phyloP scores from a whole-genome alignment of 2,329 filamentous ascomycete genomes.

The Fusarium protoensiforme region DNA sequence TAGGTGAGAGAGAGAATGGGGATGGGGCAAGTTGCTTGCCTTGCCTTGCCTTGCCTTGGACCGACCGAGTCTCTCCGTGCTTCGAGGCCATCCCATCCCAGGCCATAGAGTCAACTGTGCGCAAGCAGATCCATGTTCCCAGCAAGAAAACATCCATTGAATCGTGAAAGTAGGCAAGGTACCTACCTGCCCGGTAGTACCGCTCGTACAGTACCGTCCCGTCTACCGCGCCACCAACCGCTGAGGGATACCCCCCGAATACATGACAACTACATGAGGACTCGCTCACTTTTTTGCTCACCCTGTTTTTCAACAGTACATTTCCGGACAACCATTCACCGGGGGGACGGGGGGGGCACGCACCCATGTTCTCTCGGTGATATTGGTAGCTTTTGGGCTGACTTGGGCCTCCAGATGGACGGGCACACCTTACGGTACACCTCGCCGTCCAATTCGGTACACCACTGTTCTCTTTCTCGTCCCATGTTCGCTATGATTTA shows the following conservation, averaged over 20 bases:
- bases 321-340: neutral
- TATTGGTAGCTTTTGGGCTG: conserved; percentile 12
- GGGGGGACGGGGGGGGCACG: neutral
- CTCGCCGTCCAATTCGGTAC: conserved; percentile 7
- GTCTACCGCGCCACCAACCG: neutral
- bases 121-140: neutral
- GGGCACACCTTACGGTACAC: conserved; percentile 10
- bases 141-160: neutral
- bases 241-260: conserved; percentile 13
- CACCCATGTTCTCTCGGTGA: conserved; percentile 27
- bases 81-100: neutral
- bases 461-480: neutral
- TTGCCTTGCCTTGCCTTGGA: neutral
- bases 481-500: conserved; percentile 12
- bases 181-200: neutral
- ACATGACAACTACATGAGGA: conserved; percentile 24
- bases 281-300: neutral
- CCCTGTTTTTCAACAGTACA: neutral
- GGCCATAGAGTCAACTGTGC: neutral
- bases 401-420: neutral
- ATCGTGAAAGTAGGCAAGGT: too few species aligned
- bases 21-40: conserved; percentile 7
- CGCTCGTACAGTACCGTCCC: conserved; percentile 14
- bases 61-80: neutral
- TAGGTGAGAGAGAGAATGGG: conserved; percentile 19